These are phyloP conservation scores for Hypomyces perniciosus DNA, from an alignment of 2,329 filamentous ascomycete species.

Conservation along the genomic window DNA sequence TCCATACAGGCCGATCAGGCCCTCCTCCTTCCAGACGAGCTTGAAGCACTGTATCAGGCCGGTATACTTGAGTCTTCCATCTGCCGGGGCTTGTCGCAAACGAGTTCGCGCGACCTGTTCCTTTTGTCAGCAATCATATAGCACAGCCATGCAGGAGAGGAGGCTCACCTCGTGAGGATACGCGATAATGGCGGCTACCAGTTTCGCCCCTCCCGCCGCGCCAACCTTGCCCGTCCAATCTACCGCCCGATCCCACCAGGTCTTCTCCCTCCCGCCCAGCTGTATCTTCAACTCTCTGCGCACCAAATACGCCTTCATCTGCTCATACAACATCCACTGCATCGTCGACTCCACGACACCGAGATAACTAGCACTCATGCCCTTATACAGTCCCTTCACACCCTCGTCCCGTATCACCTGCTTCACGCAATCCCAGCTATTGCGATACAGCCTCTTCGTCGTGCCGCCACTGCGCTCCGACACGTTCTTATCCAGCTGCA, in stretches of 20 bases:
- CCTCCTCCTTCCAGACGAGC: conserved; percentile 82
- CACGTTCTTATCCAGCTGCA: conserved; percentile 86
- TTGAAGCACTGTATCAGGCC: conserved; percentile 85
- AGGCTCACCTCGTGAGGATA: conserved; percentile 81
- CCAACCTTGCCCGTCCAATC: conserved; percentile 73
- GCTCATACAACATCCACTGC: conserved; percentile 93
- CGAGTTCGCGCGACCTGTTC: conserved; percentile 70
- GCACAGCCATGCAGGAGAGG: not conserved
- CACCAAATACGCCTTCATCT: conserved; percentile 72
- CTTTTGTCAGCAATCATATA: not conserved
- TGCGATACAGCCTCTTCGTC: conserved; percentile 66
- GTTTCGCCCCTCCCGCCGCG: conserved; percentile 77
- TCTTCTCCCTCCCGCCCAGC: conserved; percentile 56
- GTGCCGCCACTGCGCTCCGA: conserved; percentile 52
- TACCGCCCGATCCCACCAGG: conserved; percentile 66
- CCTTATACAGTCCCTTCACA: conserved; percentile 76
- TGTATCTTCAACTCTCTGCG: conserved; percentile 54
- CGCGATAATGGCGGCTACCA: conserved; percentile 75
- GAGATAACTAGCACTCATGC: conserved; percentile 84
- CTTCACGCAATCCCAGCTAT: conserved; percentile 79
- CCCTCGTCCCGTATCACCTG: conserved; percentile 80
- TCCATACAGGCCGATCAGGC: conserved; percentile 78
- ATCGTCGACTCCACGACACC: conserved; percentile 85
- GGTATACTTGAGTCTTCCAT: conserved; percentile 75
- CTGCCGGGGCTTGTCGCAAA: conserved; percentile 69